Percentiles rank a stretch among this genome's conserved stretches.
Evolutionary conservation across 192 early-diverging fungal genomes (phyloP).

Genomic region (Coemansia sp.): DNA sequence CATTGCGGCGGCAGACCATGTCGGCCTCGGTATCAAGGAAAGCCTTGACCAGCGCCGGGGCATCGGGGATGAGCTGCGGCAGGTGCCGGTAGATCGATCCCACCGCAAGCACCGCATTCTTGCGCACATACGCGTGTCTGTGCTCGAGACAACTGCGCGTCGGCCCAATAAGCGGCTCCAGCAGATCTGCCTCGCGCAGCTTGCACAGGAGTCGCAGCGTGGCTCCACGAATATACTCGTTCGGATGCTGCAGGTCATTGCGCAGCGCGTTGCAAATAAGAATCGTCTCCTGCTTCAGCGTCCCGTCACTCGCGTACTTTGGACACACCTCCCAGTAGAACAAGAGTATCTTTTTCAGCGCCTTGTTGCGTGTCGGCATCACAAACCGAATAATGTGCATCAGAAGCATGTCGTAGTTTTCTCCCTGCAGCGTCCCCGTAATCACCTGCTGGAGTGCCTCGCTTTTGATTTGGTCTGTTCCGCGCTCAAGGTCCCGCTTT

Average conservation of each 20-base stretch:
- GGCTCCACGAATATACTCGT: slow-evolving; percentile 95
- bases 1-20: slow-evolving; percentile 88
- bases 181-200: slow-evolving; percentile 88
- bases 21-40: slow-evolving; percentile 81
- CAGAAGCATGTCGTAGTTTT: slow-evolving; percentile 82
- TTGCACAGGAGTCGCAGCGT: slow-evolving; percentile 95
- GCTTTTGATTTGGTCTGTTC: slow-evolving; percentile 88
- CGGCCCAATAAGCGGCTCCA: slow-evolving; percentile 91
- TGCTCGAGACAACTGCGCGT: slow-evolving; percentile 90
- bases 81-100: slow-evolving; percentile 84
- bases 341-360: slow-evolving; percentile 94
- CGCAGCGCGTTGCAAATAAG: slow-evolving; percentile 93
- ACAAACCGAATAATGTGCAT: slow-evolving; percentile 99
- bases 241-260: slow-evolving; percentile 97
- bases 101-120: slow-evolving; percentile 95
- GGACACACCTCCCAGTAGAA: slow-evolving; percentile 99
- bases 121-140: slow-evolving; percentile 95
- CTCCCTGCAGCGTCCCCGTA: slow-evolving; percentile 88
- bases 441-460: slow-evolving; percentile 95
- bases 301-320: slow-evolving; percentile 86
- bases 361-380: slow-evolving; percentile 93
- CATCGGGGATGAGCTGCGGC: slow-evolving; percentile 94
- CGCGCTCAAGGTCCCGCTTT: slow-evolving; percentile 74
- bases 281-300: slow-evolving; percentile 93
- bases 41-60: slow-evolving; percentile 80